Conservation (phyloP, 192 early-diverging fungal species). For the Neocallimastix lanati region DNA sequence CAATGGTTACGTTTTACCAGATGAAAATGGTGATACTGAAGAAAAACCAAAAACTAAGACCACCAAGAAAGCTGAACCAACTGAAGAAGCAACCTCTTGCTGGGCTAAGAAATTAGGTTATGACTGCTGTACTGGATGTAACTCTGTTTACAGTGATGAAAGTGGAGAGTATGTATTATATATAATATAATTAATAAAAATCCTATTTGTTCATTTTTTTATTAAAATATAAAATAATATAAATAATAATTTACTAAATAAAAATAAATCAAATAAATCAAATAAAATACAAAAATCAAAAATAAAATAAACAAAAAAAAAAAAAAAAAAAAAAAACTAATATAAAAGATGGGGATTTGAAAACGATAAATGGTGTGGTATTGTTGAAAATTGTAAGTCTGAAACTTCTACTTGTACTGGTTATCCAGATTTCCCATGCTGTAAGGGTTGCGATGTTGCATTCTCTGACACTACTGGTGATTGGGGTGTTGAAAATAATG, state of each 20-base stretch:
- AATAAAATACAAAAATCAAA: too few species aligned
- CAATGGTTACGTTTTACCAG: not conserved
- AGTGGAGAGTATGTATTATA: not conserved
- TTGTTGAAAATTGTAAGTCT: not conserved
- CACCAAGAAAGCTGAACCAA: not conserved
- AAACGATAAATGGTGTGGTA: not conserved
- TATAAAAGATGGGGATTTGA: not conserved
- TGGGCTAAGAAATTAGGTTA: not conserved
- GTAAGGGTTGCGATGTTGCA: not conserved
- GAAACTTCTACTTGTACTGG: not conserved
- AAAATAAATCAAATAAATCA: too few species aligned
- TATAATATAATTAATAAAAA: too few species aligned
- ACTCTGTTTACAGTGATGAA: not conserved
- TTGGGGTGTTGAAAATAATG: not conserved
- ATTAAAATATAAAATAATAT: too few species aligned
- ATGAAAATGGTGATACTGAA: not conserved
- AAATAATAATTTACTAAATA: too few species aligned
- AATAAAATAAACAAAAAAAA: too few species aligned
- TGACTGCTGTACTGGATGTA: not conserved
- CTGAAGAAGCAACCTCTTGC: not conserved
- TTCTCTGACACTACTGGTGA: not conserved
- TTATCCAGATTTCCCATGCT: not conserved
- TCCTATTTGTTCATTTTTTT: too few species aligned
- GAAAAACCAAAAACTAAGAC: not conserved
- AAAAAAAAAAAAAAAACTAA: too few species aligned